Evolutionary conservation across 208 protist genomes (phyloP).

Genomic region (Trypanosoma cruzi): DNA sequence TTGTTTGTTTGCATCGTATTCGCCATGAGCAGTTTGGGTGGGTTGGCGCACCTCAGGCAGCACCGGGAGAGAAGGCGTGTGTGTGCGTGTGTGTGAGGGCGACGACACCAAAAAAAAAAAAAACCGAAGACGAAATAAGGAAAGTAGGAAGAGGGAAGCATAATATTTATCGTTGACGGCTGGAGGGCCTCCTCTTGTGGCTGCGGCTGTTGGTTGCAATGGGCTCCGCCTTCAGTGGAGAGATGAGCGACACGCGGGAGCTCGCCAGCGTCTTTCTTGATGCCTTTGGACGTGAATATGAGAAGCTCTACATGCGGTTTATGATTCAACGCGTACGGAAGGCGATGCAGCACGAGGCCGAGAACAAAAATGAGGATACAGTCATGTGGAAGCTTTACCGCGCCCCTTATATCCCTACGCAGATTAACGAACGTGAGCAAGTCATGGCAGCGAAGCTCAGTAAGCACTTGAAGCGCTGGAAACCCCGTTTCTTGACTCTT

Average conservation of each 20-base stretch:
- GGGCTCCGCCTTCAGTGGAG: constrained; percentile 19
- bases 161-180: no score
- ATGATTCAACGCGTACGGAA: constrained; percentile 15
- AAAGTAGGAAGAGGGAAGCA: no score
- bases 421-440: constrained; percentile 2
- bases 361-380: background rate
- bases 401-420: constrained; percentile 14
- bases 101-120: constrained; percentile 3
- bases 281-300: constrained; percentile 24
- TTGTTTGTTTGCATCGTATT: background rate
- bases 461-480: constrained; percentile 25
- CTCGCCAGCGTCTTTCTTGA: constrained; percentile 20
- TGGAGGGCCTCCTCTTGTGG: no score
- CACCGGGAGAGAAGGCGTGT: no score
- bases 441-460: constrained; percentile 21
- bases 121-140: no score
- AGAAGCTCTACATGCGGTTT: constrained; percentile 17
- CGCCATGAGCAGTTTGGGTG: no score
- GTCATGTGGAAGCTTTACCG: constrained; percentile 1
- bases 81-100: no score
- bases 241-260: constrained; percentile 22
- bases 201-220: background rate
- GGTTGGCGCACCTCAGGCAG: background rate
- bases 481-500: constrained; percentile 20
- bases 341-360: constrained; percentile 7